phyloP scores from a whole-genome alignment of 495 filamentous ascomycete species.

The Xanthoparmelia taractica region DNA sequence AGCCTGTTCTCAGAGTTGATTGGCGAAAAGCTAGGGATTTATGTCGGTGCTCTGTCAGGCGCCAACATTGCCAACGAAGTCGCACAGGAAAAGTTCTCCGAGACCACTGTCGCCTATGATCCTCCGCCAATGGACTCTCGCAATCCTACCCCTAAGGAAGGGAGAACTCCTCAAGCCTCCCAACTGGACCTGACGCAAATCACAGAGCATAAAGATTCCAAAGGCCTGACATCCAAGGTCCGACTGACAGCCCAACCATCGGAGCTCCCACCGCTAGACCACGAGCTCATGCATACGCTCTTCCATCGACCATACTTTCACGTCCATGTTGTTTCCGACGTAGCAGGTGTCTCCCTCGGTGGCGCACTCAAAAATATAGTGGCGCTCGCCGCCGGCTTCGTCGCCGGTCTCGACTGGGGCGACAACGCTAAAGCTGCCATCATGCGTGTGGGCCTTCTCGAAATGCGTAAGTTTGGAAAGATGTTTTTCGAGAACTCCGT shows the following conservation, averaged over 20 bases:
- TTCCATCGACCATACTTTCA: constrained; percentile 99
- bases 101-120: constrained; percentile 95
- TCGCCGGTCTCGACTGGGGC: constrained; percentile 93
- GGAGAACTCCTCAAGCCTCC: constrained; percentile 47
- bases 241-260: constrained; percentile 64
- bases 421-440: constrained; percentile 96
- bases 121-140: constrained; percentile 77
- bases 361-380: constrained; percentile 98
- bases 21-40: constrained; percentile 80
- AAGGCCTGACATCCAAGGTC: constrained; percentile 52
- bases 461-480: constrained; percentile 92
- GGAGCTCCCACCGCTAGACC: constrained; percentile 76
- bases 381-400: constrained; percentile 88
- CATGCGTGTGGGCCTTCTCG: constrained; percentile 88
- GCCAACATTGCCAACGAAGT: constrained; percentile 97
- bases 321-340: constrained; percentile 82
- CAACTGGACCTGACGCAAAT: constrained; percentile 52
- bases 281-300: constrained; percentile 66
- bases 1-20: constrained; percentile 92
- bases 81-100: constrained; percentile 88
- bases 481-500: constrained; percentile 82
- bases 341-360: constrained; percentile 89
- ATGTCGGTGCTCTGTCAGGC: constrained; percentile 91
- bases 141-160: constrained; percentile 54
- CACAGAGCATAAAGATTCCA: constrained; percentile 56